phyloP scores from a whole-genome alignment of 73 alveolate genomes.

The Tetrahymena thermophila region DNA sequence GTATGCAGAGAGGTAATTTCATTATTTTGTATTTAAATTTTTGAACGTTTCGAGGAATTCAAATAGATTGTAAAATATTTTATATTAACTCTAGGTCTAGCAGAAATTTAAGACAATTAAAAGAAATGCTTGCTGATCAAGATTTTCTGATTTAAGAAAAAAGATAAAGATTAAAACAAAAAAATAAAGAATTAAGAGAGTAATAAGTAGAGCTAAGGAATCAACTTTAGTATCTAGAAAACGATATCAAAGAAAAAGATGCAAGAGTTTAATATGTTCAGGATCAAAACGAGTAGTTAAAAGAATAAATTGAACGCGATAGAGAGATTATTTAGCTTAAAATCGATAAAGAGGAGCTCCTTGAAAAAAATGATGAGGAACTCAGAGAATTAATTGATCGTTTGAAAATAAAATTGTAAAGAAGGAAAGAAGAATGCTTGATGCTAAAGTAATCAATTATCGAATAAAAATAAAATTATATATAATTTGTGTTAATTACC shows the following conservation, averaged over 20 bases:
- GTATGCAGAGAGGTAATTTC: not conserved
- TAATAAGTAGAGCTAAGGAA: not conserved
- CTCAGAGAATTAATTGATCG: not conserved
- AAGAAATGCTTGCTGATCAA: not conserved
- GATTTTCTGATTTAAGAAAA: not conserved
- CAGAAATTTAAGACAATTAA: not conserved
- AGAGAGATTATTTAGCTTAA: not conserved
- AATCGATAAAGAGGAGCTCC: not conserved
- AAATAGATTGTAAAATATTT: not conserved
- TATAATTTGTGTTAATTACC: not conserved
- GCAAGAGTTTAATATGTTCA: not conserved
- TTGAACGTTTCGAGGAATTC: too few relatives aligned
- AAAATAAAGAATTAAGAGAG: not conserved
- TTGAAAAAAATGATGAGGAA: not conserved
- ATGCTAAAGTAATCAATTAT: not conserved
- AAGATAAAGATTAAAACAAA: not conserved
- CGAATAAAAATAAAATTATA: not conserved
- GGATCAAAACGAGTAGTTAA: not conserved
- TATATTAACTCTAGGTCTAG: not conserved
- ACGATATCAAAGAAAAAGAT: not conserved
- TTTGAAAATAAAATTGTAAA: not conserved
- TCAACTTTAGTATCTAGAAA: not conserved
- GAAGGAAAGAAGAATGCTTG: not conserved
- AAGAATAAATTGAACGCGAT: not conserved
- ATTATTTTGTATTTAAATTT: not conserved